Evolutionary conservation across 176 grass and related monocot species (phyloP), one percentile per base, ranked within the genome.

Genomic region (Bolboschoenus planiculmis): DNA sequence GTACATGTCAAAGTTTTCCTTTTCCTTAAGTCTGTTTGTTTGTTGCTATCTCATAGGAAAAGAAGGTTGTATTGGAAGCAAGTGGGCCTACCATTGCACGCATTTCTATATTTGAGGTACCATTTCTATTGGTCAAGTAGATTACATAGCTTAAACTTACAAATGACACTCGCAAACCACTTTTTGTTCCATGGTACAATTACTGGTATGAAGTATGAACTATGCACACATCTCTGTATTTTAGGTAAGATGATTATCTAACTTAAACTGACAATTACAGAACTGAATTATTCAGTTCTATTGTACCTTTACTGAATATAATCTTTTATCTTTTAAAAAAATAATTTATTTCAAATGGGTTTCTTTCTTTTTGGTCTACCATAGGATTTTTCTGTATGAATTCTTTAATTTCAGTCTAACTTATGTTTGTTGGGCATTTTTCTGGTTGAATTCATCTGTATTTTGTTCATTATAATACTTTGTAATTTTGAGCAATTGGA

Each of bases 21-120:
- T 63, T 79, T 65, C 23, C 42, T 75, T 30, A 75, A n/a, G 4
- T 29, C 24, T 2, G 2, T 75, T 75, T 50, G 74, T 21, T 85
- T 78, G 33, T 63, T 78, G 47, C 18, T 30, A 65, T 26, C 39
- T 85, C 88, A 40, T 87, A 99, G 96, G 96, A 95, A 81, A 95
- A 99, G 84, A 99, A 99, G 57, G 92, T 99, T 36, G 86, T 91
- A 16, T 58, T 95, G 76, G 92, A 99, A 88, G 91, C 87, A 77
- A 91, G 88, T 84, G 96, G 96, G 29, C 96, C 96, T 65, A 91
- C 89, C 79, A 86, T 99, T 83, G 92, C 90, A 29, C 92, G 89
- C 2, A 85, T 99, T 18, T 95, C 96, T 4, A 57, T 99, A 54
- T 95, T 99, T 91, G 96, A 99, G 92, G 96, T 95, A 94, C 14